These are phyloP conservation scores for Debaryomyces sp. DNA, from an alignment of 1,139 yeast genomes.

Conservation along the genomic window DNA sequence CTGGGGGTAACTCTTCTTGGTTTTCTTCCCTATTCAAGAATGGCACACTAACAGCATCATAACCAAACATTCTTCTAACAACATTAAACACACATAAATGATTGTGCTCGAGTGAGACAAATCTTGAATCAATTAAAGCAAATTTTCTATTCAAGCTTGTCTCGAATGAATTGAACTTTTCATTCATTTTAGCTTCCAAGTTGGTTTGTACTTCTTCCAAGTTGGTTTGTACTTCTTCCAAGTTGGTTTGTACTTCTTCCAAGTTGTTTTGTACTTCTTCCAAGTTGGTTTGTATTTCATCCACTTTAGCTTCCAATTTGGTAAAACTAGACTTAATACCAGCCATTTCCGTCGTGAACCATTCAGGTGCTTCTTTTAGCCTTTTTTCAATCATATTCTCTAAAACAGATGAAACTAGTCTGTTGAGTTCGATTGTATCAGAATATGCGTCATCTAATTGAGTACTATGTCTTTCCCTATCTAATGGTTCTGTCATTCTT, in stretches of 20 bases:
- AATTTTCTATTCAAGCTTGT: no score
- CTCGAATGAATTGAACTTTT: no score
- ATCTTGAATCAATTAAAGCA: not conserved
- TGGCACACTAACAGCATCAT: not conserved
- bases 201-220: no score
- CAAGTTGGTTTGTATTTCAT: no score
- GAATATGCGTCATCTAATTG: not conserved
- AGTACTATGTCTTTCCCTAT: not conserved
- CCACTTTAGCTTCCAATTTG: not conserved
- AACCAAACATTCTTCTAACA: not conserved
- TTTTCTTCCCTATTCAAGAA: conserved; percentile 9
- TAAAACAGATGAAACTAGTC: not conserved
- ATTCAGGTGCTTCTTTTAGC: not conserved
- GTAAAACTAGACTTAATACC: not conserved
- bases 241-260: no score
- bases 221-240: no score
- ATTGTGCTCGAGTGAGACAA: not conserved
- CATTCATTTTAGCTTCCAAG: no score
- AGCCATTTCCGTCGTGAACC: not conserved
- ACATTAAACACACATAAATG: not conserved
- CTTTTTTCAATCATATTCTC: not conserved
- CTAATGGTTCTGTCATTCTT: not conserved
- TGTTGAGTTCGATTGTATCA: not conserved
- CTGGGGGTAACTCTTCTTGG: conserved; percentile 14
- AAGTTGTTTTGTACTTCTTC: no score